Base-by-base conservation (phyloP, 2,329 filamentous ascomycete species). In the Cladophialophora exuberans region DNA sequence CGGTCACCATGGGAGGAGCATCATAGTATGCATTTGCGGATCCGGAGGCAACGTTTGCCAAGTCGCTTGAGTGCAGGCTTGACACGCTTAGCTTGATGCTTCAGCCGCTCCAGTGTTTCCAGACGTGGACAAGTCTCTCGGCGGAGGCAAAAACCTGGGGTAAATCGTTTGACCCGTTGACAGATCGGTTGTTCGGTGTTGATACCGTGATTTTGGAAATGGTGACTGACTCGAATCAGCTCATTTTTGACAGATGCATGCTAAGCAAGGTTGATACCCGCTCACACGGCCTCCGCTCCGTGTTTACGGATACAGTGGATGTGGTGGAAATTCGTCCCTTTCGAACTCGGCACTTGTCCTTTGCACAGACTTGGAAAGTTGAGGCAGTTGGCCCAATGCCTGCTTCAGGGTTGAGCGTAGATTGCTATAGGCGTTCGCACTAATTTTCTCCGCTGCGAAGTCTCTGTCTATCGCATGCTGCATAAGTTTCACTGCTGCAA, bases 361-460 rank as follows among this genome's bases (percentile, higher is more conserved):
- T 31, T 57, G 59, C 6, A 69, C 66, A 6, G 66, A 68, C 41
- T 67, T 67, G 13, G 67, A 68, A 10, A 59, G 62, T 48, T 66
- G 65, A 6, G 67, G 66, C 7, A 70, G 64, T 18, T 65, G 56
- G 31, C 60, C 61, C 17, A 69, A 52, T 1, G 63, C 62, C 23
- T 64, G 59, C 30, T 63, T 54, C 48, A 69, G 55, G 20, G 64
- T 62, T 1, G 61, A 60, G 35, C 61, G 66, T 23, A 69, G 47
- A 43, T 64, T 55, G 17, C 52, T 52, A 41, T 64, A 63, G n/a
- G 64, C 58, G 15, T 56, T 56, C 11, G 60, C 41, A 30, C 62
- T 63, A 18, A 70, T 59, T 25, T 62, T 62, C 20, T 62, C 60
- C 33, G 55, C 56, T 20, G 57, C 55, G 25, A 61, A 62, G 44